Percentiles rank a stretch among this genome's conserved stretches.
phyloP scores from a whole-genome alignment of 202 grass and related monocot genomes.

The Cymbopogon flexuosus region DNA sequence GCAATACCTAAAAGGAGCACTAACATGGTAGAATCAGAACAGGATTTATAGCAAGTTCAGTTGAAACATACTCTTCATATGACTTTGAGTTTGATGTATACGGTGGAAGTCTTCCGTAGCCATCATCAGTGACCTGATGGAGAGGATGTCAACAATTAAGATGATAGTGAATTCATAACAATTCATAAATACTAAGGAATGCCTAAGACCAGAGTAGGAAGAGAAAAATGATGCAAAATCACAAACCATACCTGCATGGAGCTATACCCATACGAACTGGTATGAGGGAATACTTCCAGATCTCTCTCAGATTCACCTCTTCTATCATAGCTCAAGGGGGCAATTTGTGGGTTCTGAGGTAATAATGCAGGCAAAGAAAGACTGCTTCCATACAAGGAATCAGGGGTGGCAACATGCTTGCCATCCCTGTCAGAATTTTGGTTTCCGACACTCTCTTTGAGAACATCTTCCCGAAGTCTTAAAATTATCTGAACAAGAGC shows the following conservation, averaged over 20 bases:
- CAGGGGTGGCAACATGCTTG: conserved; percentile 39
- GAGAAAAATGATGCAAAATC: neutral
- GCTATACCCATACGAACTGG: conserved; percentile 62
- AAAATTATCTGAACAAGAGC: conserved; percentile 86
- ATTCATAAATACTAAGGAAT: conserved; percentile 2
- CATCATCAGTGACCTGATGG: conserved; percentile 56
- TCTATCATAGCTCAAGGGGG: conserved; percentile 56
- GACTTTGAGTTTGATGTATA: conserved; percentile 62
- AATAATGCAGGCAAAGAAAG: conserved; percentile 54
- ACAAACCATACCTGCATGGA: conserved; percentile 61
- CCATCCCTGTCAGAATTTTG: conserved; percentile 69
- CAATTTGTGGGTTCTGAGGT: conserved; percentile 42
- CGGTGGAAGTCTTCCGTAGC: conserved; percentile 43
- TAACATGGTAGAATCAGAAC: neutral
- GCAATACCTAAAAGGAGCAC: conserved; percentile 5
- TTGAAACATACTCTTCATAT: conserved; percentile 64
- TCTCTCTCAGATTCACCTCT: conserved; percentile 60
- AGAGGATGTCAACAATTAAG: conserved; percentile 29
- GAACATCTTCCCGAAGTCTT: conserved; percentile 85
- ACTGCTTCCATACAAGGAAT: conserved; percentile 53
- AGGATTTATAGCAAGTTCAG: conserved; percentile 12
- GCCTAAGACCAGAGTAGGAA: neutral
- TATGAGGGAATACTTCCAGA: conserved; percentile 47
- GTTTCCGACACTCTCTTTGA: conserved; percentile 67
- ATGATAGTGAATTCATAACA: neutral